A percentile compares a stretch with the other conserved stretches of the same genome.
Evolutionary conservation across 495 filamentous ascomycete genomes (phyloP).

Genomic region (Podospora sp.): DNA sequence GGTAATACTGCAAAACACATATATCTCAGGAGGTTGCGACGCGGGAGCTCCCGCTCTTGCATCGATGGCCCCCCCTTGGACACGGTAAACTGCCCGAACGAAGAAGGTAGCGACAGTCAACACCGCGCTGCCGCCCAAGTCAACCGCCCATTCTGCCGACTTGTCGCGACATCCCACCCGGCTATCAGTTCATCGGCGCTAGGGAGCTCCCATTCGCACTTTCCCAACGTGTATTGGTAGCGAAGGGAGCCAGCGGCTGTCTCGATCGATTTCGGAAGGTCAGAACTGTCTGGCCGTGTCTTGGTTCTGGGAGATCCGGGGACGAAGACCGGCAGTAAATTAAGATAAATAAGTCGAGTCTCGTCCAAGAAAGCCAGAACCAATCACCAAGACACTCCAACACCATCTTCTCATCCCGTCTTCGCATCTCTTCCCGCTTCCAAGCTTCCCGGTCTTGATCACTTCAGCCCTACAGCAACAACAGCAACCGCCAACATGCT

Average conservation of each 20-base stretch:
- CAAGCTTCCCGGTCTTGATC: neutral
- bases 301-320: neutral
- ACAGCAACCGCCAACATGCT: constrained; percentile 30
- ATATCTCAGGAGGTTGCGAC: neutral
- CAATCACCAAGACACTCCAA: constrained; percentile 7
- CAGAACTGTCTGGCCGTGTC: neutral
- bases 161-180: constrained; percentile 7
- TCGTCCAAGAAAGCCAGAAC: neutral
- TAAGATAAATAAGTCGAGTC: constrained; percentile 22
- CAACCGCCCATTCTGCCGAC: constrained; percentile 18
- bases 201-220: neutral
- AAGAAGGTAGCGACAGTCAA: constrained; percentile 30
- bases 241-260: neutral
- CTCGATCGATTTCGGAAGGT: constrained; percentile 25
- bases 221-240: constrained; percentile 9
- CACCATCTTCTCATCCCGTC: constrained; percentile 14
- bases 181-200: constrained; percentile 9
- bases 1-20: constrained; percentile 12
- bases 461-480: neutral
- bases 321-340: constrained; percentile 4
- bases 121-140: constrained; percentile 18
- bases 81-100: constrained; percentile 28
- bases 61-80: constrained; percentile 8
- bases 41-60: constrained; percentile 15
- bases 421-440: constrained; percentile 23